These are phyloP conservation scores for Abrus precatorius DNA, from an alignment of 306 rosid genomes.

Conservation along the genomic window DNA sequence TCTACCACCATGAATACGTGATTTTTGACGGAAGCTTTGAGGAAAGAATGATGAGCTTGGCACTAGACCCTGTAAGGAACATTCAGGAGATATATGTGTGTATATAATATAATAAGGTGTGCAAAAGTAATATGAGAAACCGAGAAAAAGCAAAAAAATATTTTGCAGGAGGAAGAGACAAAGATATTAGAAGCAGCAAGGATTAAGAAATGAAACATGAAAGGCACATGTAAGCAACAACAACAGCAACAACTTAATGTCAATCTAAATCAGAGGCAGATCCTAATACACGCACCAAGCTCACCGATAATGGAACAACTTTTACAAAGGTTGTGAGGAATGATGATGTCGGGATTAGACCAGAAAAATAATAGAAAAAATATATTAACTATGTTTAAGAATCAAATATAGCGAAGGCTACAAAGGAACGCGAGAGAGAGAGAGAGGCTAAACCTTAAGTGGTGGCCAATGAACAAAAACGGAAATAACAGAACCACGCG, in stretches of 20 bases:
- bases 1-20: constrained; percentile 45
- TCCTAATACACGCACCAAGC: constrained; percentile 48
- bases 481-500: constrained; percentile 69
- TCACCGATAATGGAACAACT: constrained; percentile 42
- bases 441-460: constrained; percentile 47
- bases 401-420: not conserved
- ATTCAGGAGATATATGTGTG: constrained; percentile 15
- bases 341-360: constrained; percentile 47
- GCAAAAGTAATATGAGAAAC: not conserved
- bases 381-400: not conserved
- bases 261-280: constrained; percentile 48
- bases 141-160: constrained; percentile 34
- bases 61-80: constrained; percentile 47
- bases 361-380: not conserved
- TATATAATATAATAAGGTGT: not conserved
- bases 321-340: constrained; percentile 55
- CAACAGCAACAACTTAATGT: constrained; percentile 16
- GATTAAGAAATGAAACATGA: constrained; percentile 48
- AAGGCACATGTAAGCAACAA: constrained; percentile 24
- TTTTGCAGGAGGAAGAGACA: constrained; percentile 42
- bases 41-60: constrained; percentile 36
- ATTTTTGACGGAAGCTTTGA: constrained; percentile 46
- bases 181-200: constrained; percentile 18
- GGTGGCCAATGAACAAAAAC: constrained; percentile 45
- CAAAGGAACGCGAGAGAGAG: not conserved